Evolutionary conservation across 2,329 filamentous ascomycete genomes (phyloP), one percentile per base, ranked within the genome.

Genomic region (Lachnellula arida): DNA sequence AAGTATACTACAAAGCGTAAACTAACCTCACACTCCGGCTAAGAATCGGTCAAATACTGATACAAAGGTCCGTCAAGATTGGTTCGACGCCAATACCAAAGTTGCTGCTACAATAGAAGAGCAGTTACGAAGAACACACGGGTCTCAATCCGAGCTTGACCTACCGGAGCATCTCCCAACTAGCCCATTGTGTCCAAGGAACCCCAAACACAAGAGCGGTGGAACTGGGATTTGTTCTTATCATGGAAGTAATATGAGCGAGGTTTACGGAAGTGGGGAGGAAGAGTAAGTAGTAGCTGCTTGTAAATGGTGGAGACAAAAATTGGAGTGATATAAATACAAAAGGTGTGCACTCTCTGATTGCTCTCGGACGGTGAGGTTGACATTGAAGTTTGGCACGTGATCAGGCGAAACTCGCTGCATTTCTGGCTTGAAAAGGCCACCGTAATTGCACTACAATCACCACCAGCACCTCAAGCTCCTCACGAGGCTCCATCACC

Each of bases 91-190:
- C 28, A 32, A 32, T 32, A 32, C 9, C 28, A 32, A 32, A n/a
- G 28, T 39, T 7, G 53, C 43, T 11, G 25, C 35, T 40, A 4
- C 34, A 37, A 37, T 71, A 14, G 28, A 32, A 32, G 28, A 32
- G 28, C 28, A 32, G 28, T 32, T 32, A 32, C 28, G 39, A 17
- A 42, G 42, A 17, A n/a, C 12, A 47, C 6, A 5, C 3, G 12
- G 6, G 23, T 32, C n/a, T 22, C n/a, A 37, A 12, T 66, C 75
- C 43, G 72, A 74, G 49, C 69, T 74, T 63, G 63, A 73, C 15
- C 58, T 73, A 1, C 74, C 75, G 2, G 76, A 78, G 59, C 76
- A 78, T 61, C 56, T 77, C 6, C 72, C 73, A 1, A 70, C 55
- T 5, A 75, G 72, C 53, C 74, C 74, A 7, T 57, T 77, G 2